A percentile compares a stretch with the other conserved stretches of the same genome.
Evolutionary conservation across 257 asterid genomes (phyloP).

Genomic region (Coffea canephora): DNA sequence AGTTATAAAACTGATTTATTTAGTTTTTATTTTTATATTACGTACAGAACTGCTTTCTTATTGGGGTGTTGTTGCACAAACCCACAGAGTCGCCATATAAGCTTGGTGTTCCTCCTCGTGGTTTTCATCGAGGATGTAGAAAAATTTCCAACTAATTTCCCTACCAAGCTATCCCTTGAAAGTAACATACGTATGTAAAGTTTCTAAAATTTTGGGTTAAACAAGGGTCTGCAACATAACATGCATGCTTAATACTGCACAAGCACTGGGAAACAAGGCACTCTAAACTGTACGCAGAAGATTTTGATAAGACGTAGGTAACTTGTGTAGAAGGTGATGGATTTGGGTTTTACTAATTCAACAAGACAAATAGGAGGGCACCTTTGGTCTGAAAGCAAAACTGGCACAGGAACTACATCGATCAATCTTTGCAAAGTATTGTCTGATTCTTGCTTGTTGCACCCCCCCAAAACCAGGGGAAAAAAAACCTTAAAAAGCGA

Average conservation of each 20-base stretch:
- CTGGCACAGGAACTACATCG: background rate
- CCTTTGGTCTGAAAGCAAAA: background rate
- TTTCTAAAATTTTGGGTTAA: background rate
- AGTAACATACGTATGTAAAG: too few species aligned
- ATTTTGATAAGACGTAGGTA: background rate
- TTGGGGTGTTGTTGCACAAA: background rate
- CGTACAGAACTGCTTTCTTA: background rate
- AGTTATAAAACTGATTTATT: background rate
- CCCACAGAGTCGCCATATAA: background rate
- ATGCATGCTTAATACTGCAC: background rate
- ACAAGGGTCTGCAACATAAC: background rate
- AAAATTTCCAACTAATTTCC: background rate
- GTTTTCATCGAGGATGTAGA: background rate
- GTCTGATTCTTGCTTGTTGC: background rate
- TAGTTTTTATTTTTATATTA: too few species aligned
- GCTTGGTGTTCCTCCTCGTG: background rate
- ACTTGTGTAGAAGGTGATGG: background rate
- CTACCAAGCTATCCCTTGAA: background rate
- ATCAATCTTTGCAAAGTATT: background rate
- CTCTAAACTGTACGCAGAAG: background rate
- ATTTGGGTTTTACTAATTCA: background rate
- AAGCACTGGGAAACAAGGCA: background rate
- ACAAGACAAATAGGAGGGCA: background rate
- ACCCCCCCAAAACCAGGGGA: background rate
- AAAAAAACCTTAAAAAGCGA: background rate